These are phyloP conservation scores for Lentinula edodes DNA, from an alignment of 768 basidiomycete genomes.

Conservation along the genomic window DNA sequence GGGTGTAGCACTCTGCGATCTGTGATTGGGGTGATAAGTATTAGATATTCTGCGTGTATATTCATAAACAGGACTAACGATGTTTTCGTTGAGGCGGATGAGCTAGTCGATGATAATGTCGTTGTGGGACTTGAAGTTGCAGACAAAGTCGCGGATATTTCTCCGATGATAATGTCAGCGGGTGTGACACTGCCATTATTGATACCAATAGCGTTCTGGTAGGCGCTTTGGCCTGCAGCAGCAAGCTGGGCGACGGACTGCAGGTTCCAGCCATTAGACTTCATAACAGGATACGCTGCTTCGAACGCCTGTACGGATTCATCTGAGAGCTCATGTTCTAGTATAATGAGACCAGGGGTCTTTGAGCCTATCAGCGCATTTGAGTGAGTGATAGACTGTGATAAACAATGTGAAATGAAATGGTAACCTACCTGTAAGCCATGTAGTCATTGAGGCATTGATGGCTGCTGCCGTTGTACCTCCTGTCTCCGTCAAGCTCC, in stretches of 20 bases:
- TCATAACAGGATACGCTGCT: conserved; percentile 55
- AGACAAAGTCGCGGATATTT: neutral
- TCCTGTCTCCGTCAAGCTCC: conserved; percentile 44
- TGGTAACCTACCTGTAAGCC: conserved; percentile 42
- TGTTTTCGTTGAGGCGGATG: neutral
- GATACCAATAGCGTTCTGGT: neutral
- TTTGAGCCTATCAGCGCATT: conserved; percentile 45
- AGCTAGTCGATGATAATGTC: neutral
- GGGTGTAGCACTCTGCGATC: neutral
- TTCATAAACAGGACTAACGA: neutral
- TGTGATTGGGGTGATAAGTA: too few species aligned
- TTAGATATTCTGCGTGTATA: neutral
- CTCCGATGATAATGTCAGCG: neutral
- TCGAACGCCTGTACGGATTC: conserved; percentile 64
- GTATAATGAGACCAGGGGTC: conserved; percentile 69
- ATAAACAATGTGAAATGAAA: neutral
- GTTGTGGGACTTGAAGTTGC: neutral
- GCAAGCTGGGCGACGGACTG: conserved; percentile 46
- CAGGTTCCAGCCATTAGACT: conserved; percentile 66
- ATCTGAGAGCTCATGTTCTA: conserved; percentile 78
- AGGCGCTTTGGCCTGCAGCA: conserved; percentile 9
- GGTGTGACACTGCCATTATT: neutral
- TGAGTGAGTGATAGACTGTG: neutral
- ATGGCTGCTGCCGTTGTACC: conserved; percentile 44
- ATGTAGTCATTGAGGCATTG: conserved; percentile 42